Evolutionary conservation across 495 filamentous ascomycete species (phyloP), one percentile per base, ranked within the genome.

Genomic region (Daldinia childiae): DNA sequence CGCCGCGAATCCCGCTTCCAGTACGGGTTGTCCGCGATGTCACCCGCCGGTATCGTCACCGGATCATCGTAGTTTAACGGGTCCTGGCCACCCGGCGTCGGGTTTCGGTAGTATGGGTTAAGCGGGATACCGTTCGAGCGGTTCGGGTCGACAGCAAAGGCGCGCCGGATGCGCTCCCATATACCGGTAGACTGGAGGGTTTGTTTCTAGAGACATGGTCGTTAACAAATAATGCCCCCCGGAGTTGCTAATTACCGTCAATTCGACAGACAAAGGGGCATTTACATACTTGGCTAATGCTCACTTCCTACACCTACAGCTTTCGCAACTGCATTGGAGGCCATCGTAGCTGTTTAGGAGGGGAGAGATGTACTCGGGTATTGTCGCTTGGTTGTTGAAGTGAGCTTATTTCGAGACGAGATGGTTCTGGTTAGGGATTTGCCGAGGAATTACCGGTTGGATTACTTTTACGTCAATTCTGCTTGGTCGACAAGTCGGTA

Each of bases 1-100:
- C 96, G 89, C 55, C 95, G 91, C 58, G 84, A 80, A 74, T 99
- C 95, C 62, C 95, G 93, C 83, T 96, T 96, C 92, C 93, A 99
- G 88, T 99, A 99, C 41, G 95, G 88, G 81, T 99, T 99, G 77
- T 97, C 95, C 73, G 95, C 95, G 69, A 99, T 89, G 80, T 99
- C 95, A 62, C 89, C 94, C 2, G 95, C 92, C n/a, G 96, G 95
- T 0, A 92, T 36, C 12, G 95, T 98, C 55, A 96, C 92, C 15
- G 94, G 94, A 77, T 98, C 96, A 78, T 92, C 89, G 82, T 97
- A 99, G 29, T 79, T 78, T 24, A 86, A 76, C 27, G 96, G 94
- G 73, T 93, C 90, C 77, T 90, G 83, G 68, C 87, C 84, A 69
- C 93, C 95, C 6, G 96, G 96, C 0, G 94, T 82, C 39, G 95